Percentiles rank a stretch among this genome's conserved stretches.
phyloP scores from a whole-genome alignment of 1,284 basidiomycete genomes.

The Sporisorium iseilematis-ciliati region DNA sequence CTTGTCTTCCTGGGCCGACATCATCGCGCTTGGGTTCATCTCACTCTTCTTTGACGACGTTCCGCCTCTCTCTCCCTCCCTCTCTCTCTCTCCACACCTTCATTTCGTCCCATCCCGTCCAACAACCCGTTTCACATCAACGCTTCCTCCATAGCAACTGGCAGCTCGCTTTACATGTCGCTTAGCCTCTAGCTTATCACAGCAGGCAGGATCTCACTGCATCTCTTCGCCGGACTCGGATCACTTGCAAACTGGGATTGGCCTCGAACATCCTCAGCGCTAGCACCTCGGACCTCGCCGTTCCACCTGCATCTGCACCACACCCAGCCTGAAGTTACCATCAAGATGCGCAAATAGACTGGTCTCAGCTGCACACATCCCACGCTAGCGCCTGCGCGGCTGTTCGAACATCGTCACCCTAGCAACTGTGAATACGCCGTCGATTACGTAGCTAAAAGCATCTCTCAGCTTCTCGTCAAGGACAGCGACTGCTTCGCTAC shows the following conservation, averaged over 20 bases:
- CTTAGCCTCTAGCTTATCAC: not conserved
- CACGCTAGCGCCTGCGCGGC: not conserved
- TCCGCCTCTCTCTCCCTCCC: not conserved
- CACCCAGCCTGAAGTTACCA: not conserved
- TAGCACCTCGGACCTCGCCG: constrained; percentile 5
- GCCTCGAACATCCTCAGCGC: not conserved
- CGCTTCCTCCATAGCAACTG: not conserved
- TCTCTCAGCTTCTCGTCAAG: not conserved
- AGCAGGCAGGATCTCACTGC: not conserved
- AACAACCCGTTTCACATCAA: too few relatives aligned
- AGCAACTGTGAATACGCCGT: not conserved
- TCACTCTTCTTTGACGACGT: not conserved
- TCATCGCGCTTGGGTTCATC: not conserved
- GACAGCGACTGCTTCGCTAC: not conserved
- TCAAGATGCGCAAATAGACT: constrained; percentile 6
- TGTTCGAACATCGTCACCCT: not conserved
- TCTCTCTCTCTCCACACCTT: not conserved
- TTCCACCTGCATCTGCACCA: not conserved
- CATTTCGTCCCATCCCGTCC: not conserved
- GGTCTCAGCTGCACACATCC: not conserved
- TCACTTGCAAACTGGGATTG: not conserved
- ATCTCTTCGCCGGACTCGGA: not conserved
- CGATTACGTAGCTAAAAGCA: not conserved
- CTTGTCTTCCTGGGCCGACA: not conserved
- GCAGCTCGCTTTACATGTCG: not conserved